A percentile compares a stretch with the other conserved stretches of the same genome.
Conservation (phyloP, 306 rosid genomes). For the Cucumis melo region DNA sequence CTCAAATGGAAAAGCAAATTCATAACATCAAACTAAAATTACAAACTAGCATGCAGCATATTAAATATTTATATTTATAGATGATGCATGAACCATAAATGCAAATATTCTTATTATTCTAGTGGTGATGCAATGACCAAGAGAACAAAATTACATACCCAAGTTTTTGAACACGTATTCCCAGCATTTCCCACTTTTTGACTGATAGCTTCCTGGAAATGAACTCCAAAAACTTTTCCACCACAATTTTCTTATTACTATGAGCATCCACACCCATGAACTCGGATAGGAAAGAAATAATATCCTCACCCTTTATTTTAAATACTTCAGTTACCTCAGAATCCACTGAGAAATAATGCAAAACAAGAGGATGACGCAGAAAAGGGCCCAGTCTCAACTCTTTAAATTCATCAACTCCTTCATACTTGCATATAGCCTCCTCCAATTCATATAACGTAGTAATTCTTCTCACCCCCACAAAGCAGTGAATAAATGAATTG, state of each 20-base stretch:
- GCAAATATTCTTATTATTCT: not conserved
- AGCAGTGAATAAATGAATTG: constrained; percentile 83
- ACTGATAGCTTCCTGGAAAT: constrained; percentile 39
- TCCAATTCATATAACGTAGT: constrained; percentile 70
- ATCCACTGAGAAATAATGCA: constrained; percentile 52
- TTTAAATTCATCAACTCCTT: constrained; percentile 54
- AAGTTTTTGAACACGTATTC: constrained; percentile 57
- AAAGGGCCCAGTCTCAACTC: constrained; percentile 74
- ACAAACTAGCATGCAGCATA: constrained; percentile 4
- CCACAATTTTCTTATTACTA: constrained; percentile 18
- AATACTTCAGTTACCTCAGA: constrained; percentile 35
- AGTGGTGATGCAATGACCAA: not conserved
- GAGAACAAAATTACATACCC: constrained; percentile 43
- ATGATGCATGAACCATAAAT: not conserved
- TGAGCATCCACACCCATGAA: constrained; percentile 15
- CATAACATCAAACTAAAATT: not conserved
- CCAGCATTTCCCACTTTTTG: constrained; percentile 51
- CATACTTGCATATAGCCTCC: constrained; percentile 59
- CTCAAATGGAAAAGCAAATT: not conserved
- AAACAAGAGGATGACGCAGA: constrained; percentile 57
- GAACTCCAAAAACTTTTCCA: constrained; percentile 60
- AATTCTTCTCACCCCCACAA: constrained; percentile 62
- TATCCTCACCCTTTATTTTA: constrained; percentile 47
- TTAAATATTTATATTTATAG: not conserved
- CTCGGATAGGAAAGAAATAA: constrained; percentile 30